phyloP scores from a whole-genome alignment of 2,329 filamentous ascomycete species.

The Aspergillus fumigatus region DNA sequence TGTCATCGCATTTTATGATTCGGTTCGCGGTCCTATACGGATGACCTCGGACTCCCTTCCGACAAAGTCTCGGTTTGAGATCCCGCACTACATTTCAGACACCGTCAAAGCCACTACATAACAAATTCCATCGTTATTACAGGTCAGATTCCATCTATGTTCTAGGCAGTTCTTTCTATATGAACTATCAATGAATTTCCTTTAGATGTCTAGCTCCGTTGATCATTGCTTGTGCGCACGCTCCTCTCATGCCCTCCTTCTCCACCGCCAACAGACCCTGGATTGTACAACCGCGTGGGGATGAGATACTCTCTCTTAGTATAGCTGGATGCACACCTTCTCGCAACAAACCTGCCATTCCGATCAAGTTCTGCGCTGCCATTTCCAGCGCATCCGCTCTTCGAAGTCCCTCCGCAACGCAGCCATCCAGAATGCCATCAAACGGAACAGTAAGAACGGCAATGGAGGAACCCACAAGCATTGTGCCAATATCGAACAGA shows the following conservation, averaged over 20 bases:
- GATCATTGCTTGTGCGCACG: constrained; percentile 49
- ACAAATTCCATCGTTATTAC: neutral
- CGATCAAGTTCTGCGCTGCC: constrained; percentile 57
- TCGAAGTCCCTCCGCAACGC: constrained; percentile 59
- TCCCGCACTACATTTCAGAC: neutral
- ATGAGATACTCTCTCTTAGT: constrained; percentile 57
- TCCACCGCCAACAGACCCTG: constrained; percentile 57
- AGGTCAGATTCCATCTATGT: neutral
- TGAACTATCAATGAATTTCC: constrained; percentile 9
- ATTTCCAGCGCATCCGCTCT: constrained; percentile 57
- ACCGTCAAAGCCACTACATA: neutral
- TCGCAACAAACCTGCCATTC: constrained; percentile 54
- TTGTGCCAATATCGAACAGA: constrained; percentile 53
- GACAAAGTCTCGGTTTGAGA: neutral
- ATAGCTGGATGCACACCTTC: constrained; percentile 58
- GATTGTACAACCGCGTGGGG: constrained; percentile 60
- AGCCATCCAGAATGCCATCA: constrained; percentile 59
- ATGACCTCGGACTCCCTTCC: neutral
- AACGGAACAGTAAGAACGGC: constrained; percentile 57
- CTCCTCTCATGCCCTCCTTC: constrained; percentile 52
- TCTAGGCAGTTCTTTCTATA: neutral
- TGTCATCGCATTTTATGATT: neutral
- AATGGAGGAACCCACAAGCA: constrained; percentile 57
- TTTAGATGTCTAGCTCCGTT: constrained; percentile 26
- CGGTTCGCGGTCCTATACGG: neutral